These are phyloP conservation scores for Aureobasidium uvarum DNA, from an alignment of 2,329 filamentous ascomycete genomes.

Conservation along the genomic window DNA sequence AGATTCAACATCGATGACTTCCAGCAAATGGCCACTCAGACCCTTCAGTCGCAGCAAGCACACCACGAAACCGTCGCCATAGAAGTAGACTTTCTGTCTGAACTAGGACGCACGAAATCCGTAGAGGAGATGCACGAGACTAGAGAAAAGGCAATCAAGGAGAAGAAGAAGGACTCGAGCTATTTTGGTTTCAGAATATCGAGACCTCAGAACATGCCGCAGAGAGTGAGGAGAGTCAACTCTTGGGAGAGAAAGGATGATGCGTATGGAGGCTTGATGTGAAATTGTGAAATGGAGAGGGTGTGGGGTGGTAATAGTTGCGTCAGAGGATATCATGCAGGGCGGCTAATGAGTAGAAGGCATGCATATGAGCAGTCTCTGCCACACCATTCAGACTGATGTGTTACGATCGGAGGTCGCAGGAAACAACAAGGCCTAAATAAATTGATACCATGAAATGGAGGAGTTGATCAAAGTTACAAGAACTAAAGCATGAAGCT, in stretches of 20 bases:
- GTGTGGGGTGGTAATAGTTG: conserved; percentile 8
- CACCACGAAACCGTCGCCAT: conserved; percentile 17
- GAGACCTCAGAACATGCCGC: conserved; percentile 16
- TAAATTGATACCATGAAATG: not conserved
- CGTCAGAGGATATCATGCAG: conserved; percentile 10
- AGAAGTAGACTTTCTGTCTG: conserved; percentile 6
- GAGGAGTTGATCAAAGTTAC: too few relatives aligned
- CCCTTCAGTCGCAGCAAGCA: conserved; percentile 2
- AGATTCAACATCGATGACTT: conserved; percentile 6
- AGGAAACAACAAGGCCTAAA: not conserved
- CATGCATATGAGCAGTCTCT: not conserved
- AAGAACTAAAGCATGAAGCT: not conserved
- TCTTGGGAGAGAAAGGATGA: conserved; percentile 19
- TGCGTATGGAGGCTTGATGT: conserved; percentile 21
- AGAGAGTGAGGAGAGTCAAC: conserved; percentile 2
- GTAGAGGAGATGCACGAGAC: conserved; percentile 26
- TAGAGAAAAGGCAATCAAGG: conserved; percentile 26
- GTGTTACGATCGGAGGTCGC: not conserved
- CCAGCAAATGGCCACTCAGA: conserved; percentile 9
- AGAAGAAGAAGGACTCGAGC: conserved; percentile 8
- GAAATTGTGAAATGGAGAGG: not conserved
- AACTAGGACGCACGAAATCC: conserved; percentile 6
- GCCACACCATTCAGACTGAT: not conserved
- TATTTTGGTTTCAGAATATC: conserved; percentile 9
- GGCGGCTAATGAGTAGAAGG: too few relatives aligned